phyloP scores from a whole-genome alignment of 2,329 filamentous ascomycete species.

The Cadophora luteo-olivacea region DNA sequence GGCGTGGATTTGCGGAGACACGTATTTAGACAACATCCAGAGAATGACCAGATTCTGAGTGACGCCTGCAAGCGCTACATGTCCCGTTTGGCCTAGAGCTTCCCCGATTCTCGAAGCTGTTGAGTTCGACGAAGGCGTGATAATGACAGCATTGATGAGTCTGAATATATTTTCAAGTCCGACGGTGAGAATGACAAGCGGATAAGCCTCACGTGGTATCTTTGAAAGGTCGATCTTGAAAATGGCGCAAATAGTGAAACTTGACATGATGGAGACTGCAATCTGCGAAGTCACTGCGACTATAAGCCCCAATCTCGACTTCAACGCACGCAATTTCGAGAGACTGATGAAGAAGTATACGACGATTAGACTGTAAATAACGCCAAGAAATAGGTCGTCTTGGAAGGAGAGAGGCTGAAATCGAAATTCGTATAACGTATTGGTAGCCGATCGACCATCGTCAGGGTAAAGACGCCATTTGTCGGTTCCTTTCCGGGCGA shows the following conservation, averaged over 20 bases:
- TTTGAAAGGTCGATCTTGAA: constrained; percentile 77
- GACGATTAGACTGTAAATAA: constrained; percentile 69
- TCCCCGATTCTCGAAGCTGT: constrained; percentile 74
- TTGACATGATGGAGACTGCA: constrained; percentile 75
- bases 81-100: constrained; percentile 75
- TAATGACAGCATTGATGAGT: constrained; percentile 78
- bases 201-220: constrained; percentile 77
- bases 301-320: constrained; percentile 76
- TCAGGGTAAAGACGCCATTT: constrained; percentile 71
- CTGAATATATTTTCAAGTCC: constrained; percentile 82
- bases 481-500: constrained; percentile 56
- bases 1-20: constrained; percentile 73
- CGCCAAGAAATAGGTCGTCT: constrained; percentile 67
- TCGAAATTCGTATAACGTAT: constrained; percentile 77
- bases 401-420: constrained; percentile 74
- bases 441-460: constrained; percentile 59
- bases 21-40: constrained; percentile 67
- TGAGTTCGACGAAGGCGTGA: constrained; percentile 71
- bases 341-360: constrained; percentile 72
- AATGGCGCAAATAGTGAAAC: constrained; percentile 79
- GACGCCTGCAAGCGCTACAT: constrained; percentile 71
- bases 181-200: constrained; percentile 75
- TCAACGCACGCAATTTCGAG: constrained; percentile 74
- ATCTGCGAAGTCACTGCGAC: constrained; percentile 75
- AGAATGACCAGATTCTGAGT: constrained; percentile 73